Percentiles rank a stretch among this genome's conserved stretches.
These are phyloP conservation scores for Suillus paluster DNA, from an alignment of 768 basidiomycete genomes.

Conservation along the genomic window DNA sequence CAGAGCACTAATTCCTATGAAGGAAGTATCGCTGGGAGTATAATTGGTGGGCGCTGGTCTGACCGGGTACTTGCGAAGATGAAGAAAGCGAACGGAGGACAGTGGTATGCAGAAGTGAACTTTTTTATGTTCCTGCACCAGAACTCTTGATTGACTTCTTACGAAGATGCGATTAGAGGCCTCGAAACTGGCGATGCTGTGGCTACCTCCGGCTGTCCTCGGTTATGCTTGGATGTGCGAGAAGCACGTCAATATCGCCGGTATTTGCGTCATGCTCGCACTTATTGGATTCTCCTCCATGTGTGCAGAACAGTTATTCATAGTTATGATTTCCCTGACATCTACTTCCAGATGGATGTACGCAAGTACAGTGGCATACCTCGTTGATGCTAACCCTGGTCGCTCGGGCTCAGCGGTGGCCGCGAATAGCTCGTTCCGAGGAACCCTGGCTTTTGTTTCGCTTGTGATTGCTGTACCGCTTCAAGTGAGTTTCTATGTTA, in stretches of 20 bases:
- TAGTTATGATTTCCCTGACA: slow-evolving; percentile 2
- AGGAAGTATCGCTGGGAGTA: slow-evolving; percentile 57
- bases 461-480: slow-evolving; percentile 78
- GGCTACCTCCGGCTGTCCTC: slow-evolving; percentile 59
- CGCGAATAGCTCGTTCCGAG: slow-evolving; percentile 77
- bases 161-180: slow-evolving; percentile 74
- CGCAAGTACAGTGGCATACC: slow-evolving; percentile 75
- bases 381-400: slow-evolving; percentile 87
- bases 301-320: slow-evolving; percentile 43
- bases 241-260: slow-evolving; percentile 64
- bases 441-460: slow-evolving; percentile 66
- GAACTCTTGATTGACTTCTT: background rate
- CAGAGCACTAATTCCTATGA: background rate
- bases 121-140: background rate
- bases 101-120: slow-evolving; percentile 66
- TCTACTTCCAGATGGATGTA: slow-evolving; percentile 54
- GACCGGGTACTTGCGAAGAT: slow-evolving; percentile 51
- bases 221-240: slow-evolving; percentile 80
- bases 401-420: slow-evolving; percentile 78
- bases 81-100: slow-evolving; percentile 49
- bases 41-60: slow-evolving; percentile 62
- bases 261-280: slow-evolving; percentile 74
- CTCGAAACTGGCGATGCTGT: slow-evolving; percentile 57
- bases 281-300: slow-evolving; percentile 74
- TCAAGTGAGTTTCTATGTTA: slow-evolving; percentile 40